Evolutionary conservation across 2,329 filamentous ascomycete species (phyloP), one percentile per base, ranked within the genome.

Genomic region (Venturia oleaginea): DNA sequence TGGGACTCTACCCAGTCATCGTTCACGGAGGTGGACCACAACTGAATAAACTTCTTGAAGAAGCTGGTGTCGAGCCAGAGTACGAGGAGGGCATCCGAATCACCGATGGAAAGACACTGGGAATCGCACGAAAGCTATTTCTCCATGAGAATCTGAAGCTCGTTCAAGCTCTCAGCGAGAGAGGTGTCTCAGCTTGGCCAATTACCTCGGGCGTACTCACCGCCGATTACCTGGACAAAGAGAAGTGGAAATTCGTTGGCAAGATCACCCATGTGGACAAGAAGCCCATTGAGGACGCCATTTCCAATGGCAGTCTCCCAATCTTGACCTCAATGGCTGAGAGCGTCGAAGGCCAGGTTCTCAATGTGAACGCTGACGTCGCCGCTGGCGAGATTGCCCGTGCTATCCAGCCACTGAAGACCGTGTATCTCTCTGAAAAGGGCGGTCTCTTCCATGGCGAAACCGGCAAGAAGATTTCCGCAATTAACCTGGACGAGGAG

Each of bases 391-490:
- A 97, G 79, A 82, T 99, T 67, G 93, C 94, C 30, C 87, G 91
- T 66, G 86, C 90, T 65, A 81, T 99, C 63, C 88, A 97, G 77
- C 94, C 94, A 32, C 80, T 97, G 71, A 99, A 99, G 85, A 93
- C 97, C 67, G 92, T 99, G 66, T 99, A 97, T 75, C 83, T 97
- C n/a, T 95, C 92, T 5, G 94, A 99, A 80, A 97, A 97, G 83
- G 94, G 94, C 61, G 94, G 93, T 8, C 80, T 99, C 40, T 96
- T 96, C 78, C 91, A 97, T 74, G 92, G 92, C 66, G 90, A 96
- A 68, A 90, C 88, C n/a, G 89, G 89, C 66, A 88, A 93, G 80
- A 96, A 96, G 80, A 97, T 97, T 72, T 96, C 93, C 6, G 90
- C 89, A 66, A 97, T 97, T 78, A 97, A 97, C 79, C 82, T 99